Evolutionary conservation across 148 eudicot genomes (phyloP), one percentile per base, ranked within the genome.

Genomic region (Cornus suecica): DNA sequence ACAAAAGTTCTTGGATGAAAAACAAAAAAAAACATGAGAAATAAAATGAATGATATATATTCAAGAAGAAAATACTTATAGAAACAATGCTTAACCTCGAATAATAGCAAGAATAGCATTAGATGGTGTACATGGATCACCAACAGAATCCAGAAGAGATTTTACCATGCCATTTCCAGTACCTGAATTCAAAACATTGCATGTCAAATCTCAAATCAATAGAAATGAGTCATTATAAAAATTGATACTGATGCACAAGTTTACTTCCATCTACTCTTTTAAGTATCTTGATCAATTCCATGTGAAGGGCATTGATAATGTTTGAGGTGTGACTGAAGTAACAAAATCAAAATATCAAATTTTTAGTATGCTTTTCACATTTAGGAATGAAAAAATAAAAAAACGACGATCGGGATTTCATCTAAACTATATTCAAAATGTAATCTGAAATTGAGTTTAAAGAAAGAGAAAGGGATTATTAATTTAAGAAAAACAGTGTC

Each of bases 151-250:
- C 82, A 92, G 79, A 74, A 95, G 87, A 60, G 99, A 95, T 86
- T 92, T 95, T 65, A 84, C 94, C 94, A 95, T 88, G 77, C 93
- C 93, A 79, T 89, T 89, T 71, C 90, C 89, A 64, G 99, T 94
- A 70, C 99, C 99, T 94, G 77, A 76, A 82, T 70, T n/a, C n/a
- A n/a, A 27, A 77, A 71, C 37, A 60, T 48, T 25, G 78, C 65
- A 67, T 3, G 14, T 74, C 69, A 32, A 10, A 70, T n/a, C 25
- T 25, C 32, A 62, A 65, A 70, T 13, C 37, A 18, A 75, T 8
- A 65, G 26, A 28, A 45, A 81, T 22, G 68, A 63, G 23, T 8
- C 24, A 8, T 20, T n/a, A 20, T 4, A 4, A n/a, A n/a, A n/a
- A n/a, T 48, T 48, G 13, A 11, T 48, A 13, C 18, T 11, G 20